Base-by-base conservation (phyloP, 495 filamentous ascomycete species). In the Penicillium atrosanguineum region DNA sequence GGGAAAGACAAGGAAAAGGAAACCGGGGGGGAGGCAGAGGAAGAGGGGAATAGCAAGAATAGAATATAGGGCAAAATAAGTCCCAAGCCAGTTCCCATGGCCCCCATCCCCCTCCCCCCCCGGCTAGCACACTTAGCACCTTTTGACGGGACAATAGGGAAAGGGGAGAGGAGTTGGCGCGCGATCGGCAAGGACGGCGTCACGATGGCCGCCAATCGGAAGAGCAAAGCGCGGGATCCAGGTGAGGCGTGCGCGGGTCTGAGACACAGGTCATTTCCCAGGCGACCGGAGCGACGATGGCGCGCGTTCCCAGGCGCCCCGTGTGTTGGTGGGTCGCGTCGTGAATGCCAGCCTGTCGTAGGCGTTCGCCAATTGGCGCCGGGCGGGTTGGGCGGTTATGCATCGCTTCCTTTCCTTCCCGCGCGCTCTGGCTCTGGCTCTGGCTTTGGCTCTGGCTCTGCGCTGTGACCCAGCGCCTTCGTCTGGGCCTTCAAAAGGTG, bases 121-220 rank as follows among this genome's bases (percentile, higher is more conserved):
- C 39, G 38, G 46, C 31, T 34, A 34, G 31, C 31, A 34, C 31
- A 14, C 3, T 46, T 12, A 46, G 26, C 44, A 18, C 7, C 31
- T 36, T 36, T 25, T 16, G 48, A 25, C 39, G 36, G 39, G 56
- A 55, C 38, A 49, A 51, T 19, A 39, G 46, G 45, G 51, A 62
- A 58, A 56, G 42, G 57, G 56, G 51, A 48, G 59, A 44, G 46
- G 52, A 60, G 64, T 75, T 75, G 68, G 69, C 72, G 72, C 71
- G 71, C 70, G 70, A 75, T 74, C 71, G 69, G 67, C 71, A 68
- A 60, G 58, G 69, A 66, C 55, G 62, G 65, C 62, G 63, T 67
- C 53, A 68, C 61, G 37, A 43, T 19, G 34, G 26, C 56, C 40
- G 57, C 64, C 64, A 67, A 67, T 67, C 64, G 62, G 64, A 67